These are phyloP conservation scores for Seiridium cupressi DNA, from an alignment of 2,329 filamentous ascomycete genomes.

Conservation along the genomic window DNA sequence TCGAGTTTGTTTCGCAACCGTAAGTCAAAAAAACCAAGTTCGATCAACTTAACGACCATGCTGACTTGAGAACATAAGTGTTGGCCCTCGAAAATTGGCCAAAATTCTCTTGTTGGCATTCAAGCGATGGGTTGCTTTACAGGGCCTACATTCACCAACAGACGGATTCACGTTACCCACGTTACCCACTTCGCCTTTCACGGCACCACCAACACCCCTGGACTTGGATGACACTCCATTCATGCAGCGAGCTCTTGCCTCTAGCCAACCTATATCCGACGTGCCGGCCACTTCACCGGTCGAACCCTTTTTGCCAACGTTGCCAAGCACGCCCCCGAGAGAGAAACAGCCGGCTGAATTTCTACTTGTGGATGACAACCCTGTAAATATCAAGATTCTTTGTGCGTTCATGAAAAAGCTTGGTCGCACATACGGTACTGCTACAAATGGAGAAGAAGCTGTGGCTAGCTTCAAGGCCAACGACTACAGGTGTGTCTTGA, in stretches of 20 bases:
- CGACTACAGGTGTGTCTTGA: conserved; percentile 11
- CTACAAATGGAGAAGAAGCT: conserved; percentile 36
- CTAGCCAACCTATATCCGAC: background rate
- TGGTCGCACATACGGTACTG: conserved; percentile 28
- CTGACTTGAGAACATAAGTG: background rate
- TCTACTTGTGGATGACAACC: conserved; percentile 40
- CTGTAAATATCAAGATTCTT: conserved; percentile 35
- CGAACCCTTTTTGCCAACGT: background rate
- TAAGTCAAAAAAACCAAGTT: conserved; percentile 16
- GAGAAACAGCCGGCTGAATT: conserved; percentile 9
- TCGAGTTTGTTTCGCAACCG: conserved; percentile 38
- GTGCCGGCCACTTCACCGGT: background rate
- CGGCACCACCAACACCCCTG: too few species aligned
- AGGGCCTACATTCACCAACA: background rate
- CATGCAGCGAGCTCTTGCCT: too few species aligned
- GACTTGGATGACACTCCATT: too few species aligned
- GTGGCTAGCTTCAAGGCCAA: conserved; percentile 29
- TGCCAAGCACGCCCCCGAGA: background rate
- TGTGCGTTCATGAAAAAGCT: conserved; percentile 28
- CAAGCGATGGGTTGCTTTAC: background rate
- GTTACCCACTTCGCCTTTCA: too few species aligned
- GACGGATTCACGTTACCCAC: too few species aligned
- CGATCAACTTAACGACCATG: background rate
- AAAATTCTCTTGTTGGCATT: conserved; percentile 21
- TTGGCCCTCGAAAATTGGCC: conserved; percentile 35